Percentiles rank a stretch among this genome's conserved stretches.
phyloP scores from a whole-genome alignment of 2,329 filamentous ascomycete species.

The Xylariaceae sp. region DNA sequence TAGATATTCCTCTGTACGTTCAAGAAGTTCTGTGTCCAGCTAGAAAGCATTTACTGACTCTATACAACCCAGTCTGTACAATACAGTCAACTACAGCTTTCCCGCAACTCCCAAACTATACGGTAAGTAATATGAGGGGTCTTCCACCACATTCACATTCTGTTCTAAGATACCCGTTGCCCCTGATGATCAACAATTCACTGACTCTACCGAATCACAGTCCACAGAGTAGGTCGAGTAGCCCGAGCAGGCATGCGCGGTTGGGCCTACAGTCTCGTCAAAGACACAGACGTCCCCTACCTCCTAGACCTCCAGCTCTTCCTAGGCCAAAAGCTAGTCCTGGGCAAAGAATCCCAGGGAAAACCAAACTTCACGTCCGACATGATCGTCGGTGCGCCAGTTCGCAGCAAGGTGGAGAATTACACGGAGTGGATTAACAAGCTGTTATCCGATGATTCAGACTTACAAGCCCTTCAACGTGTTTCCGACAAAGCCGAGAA shows the following conservation, averaged over 20 bases:
- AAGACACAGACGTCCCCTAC: constrained; percentile 84
- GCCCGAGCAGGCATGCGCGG: constrained; percentile 87
- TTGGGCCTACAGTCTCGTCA: constrained; percentile 91
- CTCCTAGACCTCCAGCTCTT: constrained; percentile 92
- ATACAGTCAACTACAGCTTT: constrained; percentile 99
- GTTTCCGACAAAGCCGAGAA: constrained; percentile 88
- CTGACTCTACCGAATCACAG: constrained; percentile 28
- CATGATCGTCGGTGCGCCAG: constrained; percentile 72
- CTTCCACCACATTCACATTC: background rate
- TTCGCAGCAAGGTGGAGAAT: constrained; percentile 66
- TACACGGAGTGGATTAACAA: constrained; percentile 81
- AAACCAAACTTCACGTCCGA: constrained; percentile 71
- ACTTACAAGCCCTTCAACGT: constrained; percentile 62
- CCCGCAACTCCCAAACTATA: constrained; percentile 95
- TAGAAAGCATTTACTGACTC: constrained; percentile 1
- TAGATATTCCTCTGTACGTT: constrained; percentile 69
- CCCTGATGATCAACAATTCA: background rate
- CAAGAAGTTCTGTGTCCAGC: background rate
- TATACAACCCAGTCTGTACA: constrained; percentile 60
- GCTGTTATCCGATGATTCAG: constrained; percentile 65
- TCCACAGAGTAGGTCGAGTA: constrained; percentile 92
- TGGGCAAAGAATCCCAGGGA: constrained; percentile 59
- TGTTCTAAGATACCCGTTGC: background rate
- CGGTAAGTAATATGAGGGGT: constrained; percentile 10
- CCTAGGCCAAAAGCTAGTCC: constrained; percentile 72